Percentiles rank a stretch among this genome's conserved stretches.
Conservation (phyloP, 257 asterid genomes). For the Ilex aquifolium region DNA sequence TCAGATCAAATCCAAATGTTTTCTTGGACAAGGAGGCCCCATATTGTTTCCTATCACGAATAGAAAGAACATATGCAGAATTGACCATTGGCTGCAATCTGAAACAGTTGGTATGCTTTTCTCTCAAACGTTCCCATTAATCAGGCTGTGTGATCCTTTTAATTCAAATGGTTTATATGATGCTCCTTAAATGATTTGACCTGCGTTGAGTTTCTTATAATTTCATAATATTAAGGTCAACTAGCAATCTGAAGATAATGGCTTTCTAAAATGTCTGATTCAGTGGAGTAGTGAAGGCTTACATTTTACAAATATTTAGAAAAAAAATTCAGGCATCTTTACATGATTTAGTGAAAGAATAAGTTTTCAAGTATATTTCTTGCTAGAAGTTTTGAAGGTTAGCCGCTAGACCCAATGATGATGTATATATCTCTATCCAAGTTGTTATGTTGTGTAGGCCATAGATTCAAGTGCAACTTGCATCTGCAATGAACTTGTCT, state of each 20-base stretch:
- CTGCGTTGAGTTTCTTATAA: not conserved
- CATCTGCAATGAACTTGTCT: no score
- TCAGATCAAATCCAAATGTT: slow-evolving; percentile 57
- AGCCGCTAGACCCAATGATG: no score
- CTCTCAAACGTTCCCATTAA: slow-evolving; percentile 3
- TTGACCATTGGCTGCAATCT: slow-evolving; percentile 88
- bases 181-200: not conserved
- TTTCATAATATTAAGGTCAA: not conserved
- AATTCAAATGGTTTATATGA: not conserved
- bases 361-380: no score
- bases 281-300: not conserved
- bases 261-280: not conserved
- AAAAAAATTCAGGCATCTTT: no score
- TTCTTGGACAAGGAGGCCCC: slow-evolving; percentile 87
- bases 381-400: no score
- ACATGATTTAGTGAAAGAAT: no score
- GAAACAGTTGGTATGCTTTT: slow-evolving; percentile 39
- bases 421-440: no score
- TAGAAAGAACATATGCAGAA: slow-evolving; percentile 68
- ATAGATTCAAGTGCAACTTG: no score
- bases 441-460: no score
- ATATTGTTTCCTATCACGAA: slow-evolving; percentile 64
- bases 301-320: no score
- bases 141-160: not conserved
- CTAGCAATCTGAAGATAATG: not conserved